These are phyloP conservation scores for Saccharomycopsis fermentans DNA, from an alignment of 805 yeast genomes.

Conservation along the genomic window DNA sequence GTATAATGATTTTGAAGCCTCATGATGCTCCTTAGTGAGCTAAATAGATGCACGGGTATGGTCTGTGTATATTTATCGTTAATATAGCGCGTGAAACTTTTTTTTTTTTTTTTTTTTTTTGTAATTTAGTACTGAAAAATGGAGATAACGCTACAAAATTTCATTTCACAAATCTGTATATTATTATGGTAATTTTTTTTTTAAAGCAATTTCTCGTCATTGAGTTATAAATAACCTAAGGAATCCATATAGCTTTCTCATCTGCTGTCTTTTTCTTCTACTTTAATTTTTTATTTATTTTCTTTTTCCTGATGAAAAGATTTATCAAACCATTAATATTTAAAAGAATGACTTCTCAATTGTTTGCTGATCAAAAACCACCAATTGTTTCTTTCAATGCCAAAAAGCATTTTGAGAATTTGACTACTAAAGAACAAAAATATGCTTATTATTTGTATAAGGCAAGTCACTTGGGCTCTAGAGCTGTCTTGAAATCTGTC, in stretches of 20 bases:
- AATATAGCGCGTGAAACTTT: background rate
- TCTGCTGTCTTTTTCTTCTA: background rate
- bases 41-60: background rate
- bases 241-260: background rate
- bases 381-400: conserved; percentile 67
- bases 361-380: conserved; percentile 49
- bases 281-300: background rate
- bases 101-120: background rate
- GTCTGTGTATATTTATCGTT: background rate
- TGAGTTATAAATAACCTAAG: background rate
- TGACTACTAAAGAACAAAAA: conserved; percentile 47
- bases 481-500: conserved; percentile 72
- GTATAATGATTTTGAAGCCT: background rate
- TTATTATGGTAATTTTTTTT: background rate
- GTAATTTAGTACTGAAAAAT: background rate
- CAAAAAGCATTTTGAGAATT: conserved; percentile 53
- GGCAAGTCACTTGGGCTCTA: conserved; percentile 77
- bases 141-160: background rate
- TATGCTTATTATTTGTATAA: conserved; percentile 79
- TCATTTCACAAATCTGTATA: background rate
- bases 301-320: conserved; percentile 2
- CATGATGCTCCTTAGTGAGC: background rate
- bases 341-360: conserved; percentile 18
- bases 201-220: background rate
- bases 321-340: conserved; percentile 4